Base-by-base conservation (phyloP, 768 basidiomycete species). In the Hydnum rufescens region DNA sequence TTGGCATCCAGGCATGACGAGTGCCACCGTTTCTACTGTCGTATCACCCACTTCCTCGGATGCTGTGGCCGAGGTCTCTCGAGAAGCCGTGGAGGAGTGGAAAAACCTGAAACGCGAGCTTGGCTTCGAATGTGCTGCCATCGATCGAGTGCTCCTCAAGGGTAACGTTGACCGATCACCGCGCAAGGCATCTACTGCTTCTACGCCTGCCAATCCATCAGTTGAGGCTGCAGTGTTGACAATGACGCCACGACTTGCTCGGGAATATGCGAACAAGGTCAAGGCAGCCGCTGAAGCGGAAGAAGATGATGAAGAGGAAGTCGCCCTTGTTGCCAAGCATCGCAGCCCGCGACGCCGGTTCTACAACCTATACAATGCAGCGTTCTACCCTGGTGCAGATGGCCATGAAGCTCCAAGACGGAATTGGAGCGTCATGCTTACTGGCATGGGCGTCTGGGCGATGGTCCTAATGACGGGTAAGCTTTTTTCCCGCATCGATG, bases 31-130 rank as follows among this genome's bases (percentile, higher is more conserved):
- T 16, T 16, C 16, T 13, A 16, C 44, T 8, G 13, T 13, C 8
- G 8, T 26, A 47, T 47, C 44, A 13, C 26, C 44, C 8, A 31
- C 23, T 28, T 6, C 13, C 31, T 6, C 28, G 8, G 63, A 72
- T 49, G 68, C 70, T 42, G 64, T 70, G 3, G 42, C 70, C 23
- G 78, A 77, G 6, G 66, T 88, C 26, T 77, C 82, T 3, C 71
- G 74, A 51, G 82, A 84, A 32, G 68, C 75, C 1, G 63, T 72
- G 23, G 81, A 80, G 57, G 83, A 84, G 57, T 88, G 85, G 86
- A 76, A 75, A 57, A 72, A 77, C 4, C 66, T 88, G 51, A 84
- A 88, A 64, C 75, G 75, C 26, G 82, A 87, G 61, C 70, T 88
- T 5, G 85, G 85, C 6, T 70, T 85, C 42, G 78, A 78, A 26